phyloP scores from a whole-genome alignment of 169 alveolate species.

The Eimeria tenella region DNA sequence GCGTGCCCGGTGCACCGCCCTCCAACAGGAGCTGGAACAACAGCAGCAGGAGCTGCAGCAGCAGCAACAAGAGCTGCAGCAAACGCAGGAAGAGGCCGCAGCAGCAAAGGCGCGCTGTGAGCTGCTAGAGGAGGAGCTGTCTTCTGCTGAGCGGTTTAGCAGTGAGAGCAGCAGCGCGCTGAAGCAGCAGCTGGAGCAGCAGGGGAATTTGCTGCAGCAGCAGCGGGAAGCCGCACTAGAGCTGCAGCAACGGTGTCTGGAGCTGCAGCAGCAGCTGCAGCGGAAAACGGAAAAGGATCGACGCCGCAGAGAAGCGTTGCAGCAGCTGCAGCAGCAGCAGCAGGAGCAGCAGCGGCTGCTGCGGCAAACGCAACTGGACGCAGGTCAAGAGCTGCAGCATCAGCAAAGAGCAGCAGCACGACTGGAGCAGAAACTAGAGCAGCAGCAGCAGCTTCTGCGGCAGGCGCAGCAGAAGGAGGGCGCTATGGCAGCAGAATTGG shows the following conservation, averaged over 20 bases:
- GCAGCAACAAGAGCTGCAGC: constrained; percentile 41
- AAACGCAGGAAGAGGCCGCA: background rate
- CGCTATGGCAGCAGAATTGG: background rate
- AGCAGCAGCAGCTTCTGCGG: constrained; percentile 71
- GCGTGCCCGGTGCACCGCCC: background rate
- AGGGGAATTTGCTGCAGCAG: constrained; percentile 14
- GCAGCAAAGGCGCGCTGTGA: background rate
- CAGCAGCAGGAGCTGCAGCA: constrained; percentile 75
- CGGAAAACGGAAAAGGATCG: constrained; percentile 12
- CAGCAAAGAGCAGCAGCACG: constrained; percentile 50
- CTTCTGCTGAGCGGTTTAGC: constrained; percentile 17
- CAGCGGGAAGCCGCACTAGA: constrained; percentile 33
- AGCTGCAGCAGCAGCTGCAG: constrained; percentile 62
- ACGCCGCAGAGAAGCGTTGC: constrained; percentile 27
- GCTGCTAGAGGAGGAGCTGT: background rate
- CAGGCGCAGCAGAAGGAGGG: constrained; percentile 67
- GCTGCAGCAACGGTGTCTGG: constrained; percentile 48
- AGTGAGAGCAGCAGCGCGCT: constrained; percentile 71
- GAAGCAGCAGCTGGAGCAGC: constrained; percentile 72
- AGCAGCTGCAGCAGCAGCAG: constrained; percentile 68
- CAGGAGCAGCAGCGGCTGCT: constrained; percentile 52
- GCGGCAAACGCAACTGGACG: constrained; percentile 2
- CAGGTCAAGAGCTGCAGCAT: constrained; percentile 38
- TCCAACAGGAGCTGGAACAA: constrained; percentile 33
- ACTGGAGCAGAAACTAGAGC: constrained; percentile 43